A percentile compares a stretch with the other conserved stretches of the same genome.
These are phyloP conservation scores for Termitomyces eurrhizus DNA, from an alignment of 768 basidiomycete genomes.

Conservation along the genomic window DNA sequence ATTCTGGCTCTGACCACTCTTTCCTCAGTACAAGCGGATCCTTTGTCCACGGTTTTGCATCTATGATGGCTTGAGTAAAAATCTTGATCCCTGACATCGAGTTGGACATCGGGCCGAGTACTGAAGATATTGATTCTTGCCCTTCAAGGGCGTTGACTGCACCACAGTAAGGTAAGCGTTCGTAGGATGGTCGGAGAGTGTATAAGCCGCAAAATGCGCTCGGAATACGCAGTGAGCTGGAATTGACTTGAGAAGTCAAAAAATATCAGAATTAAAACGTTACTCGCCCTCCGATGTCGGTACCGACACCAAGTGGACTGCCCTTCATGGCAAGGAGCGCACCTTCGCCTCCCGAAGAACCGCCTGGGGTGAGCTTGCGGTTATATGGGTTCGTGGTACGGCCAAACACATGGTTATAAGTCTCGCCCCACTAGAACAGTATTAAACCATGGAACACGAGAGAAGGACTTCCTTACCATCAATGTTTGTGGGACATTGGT, in stretches of 20 bases:
- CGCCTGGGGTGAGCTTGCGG: conserved; percentile 51
- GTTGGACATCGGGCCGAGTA: conserved; percentile 54
- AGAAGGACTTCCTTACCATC: conserved; percentile 29
- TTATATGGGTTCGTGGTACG: conserved; percentile 62
- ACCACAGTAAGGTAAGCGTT: conserved; percentile 52
- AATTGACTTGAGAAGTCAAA: background rate
- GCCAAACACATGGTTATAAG: conserved; percentile 59
- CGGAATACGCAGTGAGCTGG: conserved; percentile 54
- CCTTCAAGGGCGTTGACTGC: conserved; percentile 48
- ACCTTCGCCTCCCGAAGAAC: conserved; percentile 67
- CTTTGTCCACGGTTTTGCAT: conserved; percentile 47
- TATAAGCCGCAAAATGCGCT: conserved; percentile 55
- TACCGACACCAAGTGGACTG: conserved; percentile 57
- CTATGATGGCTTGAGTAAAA: conserved; percentile 51
- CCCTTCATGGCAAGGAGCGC: conserved; percentile 60
- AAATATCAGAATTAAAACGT: background rate
- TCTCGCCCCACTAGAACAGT: conserved; percentile 44
- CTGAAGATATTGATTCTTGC: conserved; percentile 53
- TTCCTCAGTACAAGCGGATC: conserved; percentile 51
- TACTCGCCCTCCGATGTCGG: conserved; percentile 57
- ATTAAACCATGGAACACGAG: conserved; percentile 6
- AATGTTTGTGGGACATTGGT: conserved; percentile 57
- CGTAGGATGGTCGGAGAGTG: conserved; percentile 52
- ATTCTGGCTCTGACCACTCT: conserved; percentile 42
- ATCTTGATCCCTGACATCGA: conserved; percentile 46